Percentiles rank a stretch among this genome's conserved stretches.
phyloP scores from a whole-genome alignment of 2,329 filamentous ascomycete genomes.

The Graphilbum sp. region DNA sequence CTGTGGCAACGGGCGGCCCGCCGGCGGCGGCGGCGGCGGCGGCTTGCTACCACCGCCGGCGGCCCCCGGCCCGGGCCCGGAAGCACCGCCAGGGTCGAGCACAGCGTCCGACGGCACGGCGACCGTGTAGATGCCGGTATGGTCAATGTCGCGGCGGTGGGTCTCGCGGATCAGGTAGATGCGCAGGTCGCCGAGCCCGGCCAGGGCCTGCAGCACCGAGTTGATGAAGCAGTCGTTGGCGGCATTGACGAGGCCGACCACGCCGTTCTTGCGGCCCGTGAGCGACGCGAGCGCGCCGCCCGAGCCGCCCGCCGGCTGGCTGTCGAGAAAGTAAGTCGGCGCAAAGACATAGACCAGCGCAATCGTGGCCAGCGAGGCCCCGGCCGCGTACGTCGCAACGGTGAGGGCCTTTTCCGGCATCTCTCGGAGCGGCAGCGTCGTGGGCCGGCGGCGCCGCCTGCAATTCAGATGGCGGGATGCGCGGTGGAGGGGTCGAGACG shows the following conservation, averaged over 20 bases:
- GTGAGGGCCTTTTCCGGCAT: slow-evolving; percentile 76
- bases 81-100: slow-evolving; percentile 3
- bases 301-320: slow-evolving; percentile 42
- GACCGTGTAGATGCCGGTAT: slow-evolving; percentile 55
- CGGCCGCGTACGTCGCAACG: slow-evolving; percentile 84
- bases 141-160: slow-evolving; percentile 68
- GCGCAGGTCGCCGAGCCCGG: slow-evolving; percentile 75
- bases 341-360: slow-evolving; percentile 95
- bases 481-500: too few relatives aligned
- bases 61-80: too few relatives aligned
- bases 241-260: slow-evolving; percentile 76
- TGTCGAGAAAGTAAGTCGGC: slow-evolving; percentile 91
- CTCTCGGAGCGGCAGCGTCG: too few relatives aligned
- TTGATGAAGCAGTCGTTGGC: slow-evolving; percentile 98
- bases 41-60: background rate
- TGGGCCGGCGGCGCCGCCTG: too few relatives aligned
- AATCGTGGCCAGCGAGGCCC: slow-evolving; percentile 84
- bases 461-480: too few relatives aligned
- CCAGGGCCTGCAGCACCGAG: slow-evolving; percentile 82
- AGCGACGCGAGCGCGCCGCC: slow-evolving; percentile 12
- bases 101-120: slow-evolving; percentile 30
- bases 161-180: slow-evolving; percentile 86
- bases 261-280: slow-evolving; percentile 54
- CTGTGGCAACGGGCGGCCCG: slow-evolving; percentile 22
- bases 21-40: background rate